phyloP scores from a whole-genome alignment of 2,329 filamentous ascomycete species.

The Diaporthe helianthi region DNA sequence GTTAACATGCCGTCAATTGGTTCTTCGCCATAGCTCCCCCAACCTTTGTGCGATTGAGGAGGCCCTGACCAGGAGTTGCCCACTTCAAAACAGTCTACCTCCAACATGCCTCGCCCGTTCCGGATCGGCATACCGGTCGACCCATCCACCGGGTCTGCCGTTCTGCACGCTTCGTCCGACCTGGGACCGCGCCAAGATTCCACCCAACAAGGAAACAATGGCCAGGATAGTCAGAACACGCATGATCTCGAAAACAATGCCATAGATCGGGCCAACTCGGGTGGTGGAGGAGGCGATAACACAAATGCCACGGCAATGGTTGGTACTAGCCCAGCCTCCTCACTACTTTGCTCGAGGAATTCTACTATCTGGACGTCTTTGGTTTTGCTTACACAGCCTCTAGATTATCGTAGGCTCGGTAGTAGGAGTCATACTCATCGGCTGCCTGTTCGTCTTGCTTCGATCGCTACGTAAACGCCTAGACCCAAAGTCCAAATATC shows the following conservation, averaged over 20 bases:
- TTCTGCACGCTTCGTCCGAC: slow-evolving; percentile 11
- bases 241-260: not conserved
- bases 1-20: slow-evolving; percentile 30
- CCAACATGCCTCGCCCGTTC: slow-evolving; percentile 23
- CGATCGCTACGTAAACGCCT: slow-evolving; percentile 38
- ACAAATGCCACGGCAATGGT: slow-evolving; percentile 31
- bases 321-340: not conserved
- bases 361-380: not conserved
- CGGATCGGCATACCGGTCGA: slow-evolving; percentile 20
- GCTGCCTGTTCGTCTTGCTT: slow-evolving; percentile 36
- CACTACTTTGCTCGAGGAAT: not conserved
- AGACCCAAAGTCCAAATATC: slow-evolving; percentile 55
- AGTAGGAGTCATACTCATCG: slow-evolving; percentile 37
- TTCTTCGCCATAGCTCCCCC: slow-evolving; percentile 13
- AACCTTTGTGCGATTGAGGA: not conserved
- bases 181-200: slow-evolving; percentile 13
- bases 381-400: not conserved
- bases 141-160: slow-evolving; percentile 18
- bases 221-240: not conserved
- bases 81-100: not conserved
- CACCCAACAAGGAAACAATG: not conserved
- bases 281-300: not conserved
- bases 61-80: not conserved
- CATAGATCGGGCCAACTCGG: not conserved
- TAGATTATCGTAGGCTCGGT: slow-evolving; percentile 41